Percentiles rank a stretch among this genome's conserved stretches.
Evolutionary conservation across 441 rosid genomes (phyloP).

Genomic region (Erysimum pusillum): DNA sequence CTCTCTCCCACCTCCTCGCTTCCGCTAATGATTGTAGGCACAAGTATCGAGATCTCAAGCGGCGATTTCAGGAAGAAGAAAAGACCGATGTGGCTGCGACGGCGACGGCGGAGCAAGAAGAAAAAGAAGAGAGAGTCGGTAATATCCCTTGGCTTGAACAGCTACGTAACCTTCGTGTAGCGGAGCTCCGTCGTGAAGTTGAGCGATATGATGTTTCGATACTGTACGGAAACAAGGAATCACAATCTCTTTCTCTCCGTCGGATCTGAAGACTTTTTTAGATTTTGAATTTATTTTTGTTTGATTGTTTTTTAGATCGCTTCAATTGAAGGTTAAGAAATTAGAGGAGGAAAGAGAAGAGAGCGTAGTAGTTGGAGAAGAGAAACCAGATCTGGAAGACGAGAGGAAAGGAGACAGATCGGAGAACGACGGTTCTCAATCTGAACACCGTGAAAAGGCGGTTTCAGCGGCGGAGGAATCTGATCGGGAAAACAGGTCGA

Average conservation of each 20-base stretch:
- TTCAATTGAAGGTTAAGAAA: conserved; percentile 64
- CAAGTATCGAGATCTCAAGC: conserved; percentile 62
- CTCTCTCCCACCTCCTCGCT: conserved; percentile 47
- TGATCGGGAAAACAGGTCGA: conserved; percentile 58
- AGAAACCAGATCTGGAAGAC: conserved; percentile 59
- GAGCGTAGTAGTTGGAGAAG: conserved; percentile 1
- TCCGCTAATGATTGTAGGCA: conserved; percentile 56
- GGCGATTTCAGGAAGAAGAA: conserved; percentile 49
- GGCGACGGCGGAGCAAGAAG: neutral
- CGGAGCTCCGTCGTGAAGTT: conserved; percentile 70
- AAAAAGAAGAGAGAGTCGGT: conserved; percentile 26
- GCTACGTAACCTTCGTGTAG: conserved; percentile 66
- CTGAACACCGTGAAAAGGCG: conserved; percentile 28
- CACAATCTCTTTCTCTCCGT: conserved; percentile 7
- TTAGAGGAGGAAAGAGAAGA: conserved; percentile 58
- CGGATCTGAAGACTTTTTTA: conserved; percentile 39
- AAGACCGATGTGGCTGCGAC: neutral
- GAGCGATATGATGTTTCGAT: conserved; percentile 68
- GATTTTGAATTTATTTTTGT: neutral
- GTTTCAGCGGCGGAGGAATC: conserved; percentile 51
- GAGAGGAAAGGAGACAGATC: conserved; percentile 39
- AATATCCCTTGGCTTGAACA: conserved; percentile 71
- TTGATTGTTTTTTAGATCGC: conserved; percentile 47
- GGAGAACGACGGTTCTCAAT: conserved; percentile 39
- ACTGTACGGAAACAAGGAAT: conserved; percentile 49